Conservation (phyloP, 2,329 filamentous ascomycete genomes). For the Aspergillus cejpii region DNA sequence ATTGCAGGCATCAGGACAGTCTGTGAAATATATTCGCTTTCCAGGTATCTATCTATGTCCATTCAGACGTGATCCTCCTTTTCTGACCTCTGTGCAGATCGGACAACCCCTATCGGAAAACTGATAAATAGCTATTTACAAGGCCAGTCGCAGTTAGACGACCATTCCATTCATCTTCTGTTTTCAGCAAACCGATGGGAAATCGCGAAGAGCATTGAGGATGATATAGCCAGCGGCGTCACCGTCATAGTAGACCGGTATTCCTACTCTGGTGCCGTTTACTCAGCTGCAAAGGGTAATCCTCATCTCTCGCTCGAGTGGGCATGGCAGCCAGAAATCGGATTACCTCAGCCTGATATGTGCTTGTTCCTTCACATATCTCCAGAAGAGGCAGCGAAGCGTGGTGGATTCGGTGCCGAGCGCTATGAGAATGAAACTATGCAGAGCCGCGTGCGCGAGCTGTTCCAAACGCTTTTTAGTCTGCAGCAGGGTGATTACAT, state of each 20-base stretch:
- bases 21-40: slow-evolving; percentile 57
- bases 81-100: slow-evolving; percentile 49
- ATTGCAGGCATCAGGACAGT: slow-evolving; percentile 47
- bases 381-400: slow-evolving; percentile 60
- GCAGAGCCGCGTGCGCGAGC: slow-evolving; percentile 68
- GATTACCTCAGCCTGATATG: slow-evolving; percentile 78
- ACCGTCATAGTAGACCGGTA: slow-evolving; percentile 87
- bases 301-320: slow-evolving; percentile 63
- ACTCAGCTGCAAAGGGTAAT: slow-evolving; percentile 80
- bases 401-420: slow-evolving; percentile 85
- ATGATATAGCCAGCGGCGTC: slow-evolving; percentile 56
- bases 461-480: slow-evolving; percentile 57
- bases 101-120: slow-evolving; percentile 74
- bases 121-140: slow-evolving; percentile 81
- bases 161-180: slow-evolving; percentile 82
- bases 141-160: slow-evolving; percentile 65
- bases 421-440: slow-evolving; percentile 79
- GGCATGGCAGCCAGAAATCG: slow-evolving; percentile 77
- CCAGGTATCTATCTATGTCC: slow-evolving; percentile 46
- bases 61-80: slow-evolving; percentile 1
- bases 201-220: slow-evolving; percentile 38
- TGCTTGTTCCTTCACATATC: slow-evolving; percentile 82
- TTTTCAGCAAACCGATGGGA: slow-evolving; percentile 94
- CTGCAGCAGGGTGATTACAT: slow-evolving; percentile 48
- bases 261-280: slow-evolving; percentile 90